Evolutionary conservation across 345 rosid species (phyloP), one percentile per base, ranked within the genome.

Genomic region (Laguncularia racemosa): DNA sequence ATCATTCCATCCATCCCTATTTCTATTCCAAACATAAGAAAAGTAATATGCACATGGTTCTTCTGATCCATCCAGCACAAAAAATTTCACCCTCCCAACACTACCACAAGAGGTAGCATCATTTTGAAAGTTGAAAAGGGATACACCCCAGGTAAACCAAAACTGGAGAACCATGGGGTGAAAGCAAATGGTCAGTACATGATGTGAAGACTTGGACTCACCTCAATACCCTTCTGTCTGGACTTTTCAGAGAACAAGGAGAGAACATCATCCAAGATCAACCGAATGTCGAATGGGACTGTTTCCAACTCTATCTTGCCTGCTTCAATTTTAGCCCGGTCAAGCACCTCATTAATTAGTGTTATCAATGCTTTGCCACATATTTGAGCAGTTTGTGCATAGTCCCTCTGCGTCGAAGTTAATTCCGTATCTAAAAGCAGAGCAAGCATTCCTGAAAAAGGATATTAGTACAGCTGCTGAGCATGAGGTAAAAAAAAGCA

Each of bases 301-400:
- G 78, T 74, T 71, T 93, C 99, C 50, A 93, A 72, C 64, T 89
- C 99, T 56, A 93, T 73, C 74, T 82, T 93, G 46, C 97, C 85
- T 17, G 99, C 96, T 82, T 93, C 99, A 56, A 93, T 89, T 75
- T 93, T 93, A 50, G 97, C 99, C 20, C 95, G 86, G 74, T 93
- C 99, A 61, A 93, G 97, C 79, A 93, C 96, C 75, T 89, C 97
- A 60, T 93, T 93, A 71, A 93, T 93, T 59, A 93, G 71, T 15
- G 86, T 68, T 68, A 93, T 87, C 84, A 93, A 70, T 53, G 99
- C 97, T 79, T 89, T 93, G 53, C 97, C 99, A 68, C 99, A 89
- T 15, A 61, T 79, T 77, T 93, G 97, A 57, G 97, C 99, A 12
- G 99, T 93, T 73, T 84, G 97, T 59, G 96, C 96, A 72, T 81